A percentile compares a stretch with the other conserved stretches of the same genome.
These are phyloP conservation scores for Colletotrichum graminicola DNA, from an alignment of 2,329 filamentous ascomycete genomes.

Conservation along the genomic window DNA sequence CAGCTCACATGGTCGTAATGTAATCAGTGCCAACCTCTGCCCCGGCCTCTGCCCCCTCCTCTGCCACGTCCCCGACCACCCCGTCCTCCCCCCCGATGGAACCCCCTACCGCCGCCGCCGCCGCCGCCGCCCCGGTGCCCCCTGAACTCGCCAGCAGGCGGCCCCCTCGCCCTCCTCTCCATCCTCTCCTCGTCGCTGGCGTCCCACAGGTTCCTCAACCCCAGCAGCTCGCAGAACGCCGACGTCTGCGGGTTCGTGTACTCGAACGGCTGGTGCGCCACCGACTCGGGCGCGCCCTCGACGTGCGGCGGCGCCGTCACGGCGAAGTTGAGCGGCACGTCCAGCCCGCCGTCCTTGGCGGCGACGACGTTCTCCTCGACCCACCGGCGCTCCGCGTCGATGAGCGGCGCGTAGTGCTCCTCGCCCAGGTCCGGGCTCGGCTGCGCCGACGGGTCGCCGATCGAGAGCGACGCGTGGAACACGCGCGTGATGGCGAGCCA, in stretches of 20 bases:
- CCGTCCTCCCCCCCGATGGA: constrained; percentile 51
- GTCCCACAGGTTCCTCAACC: constrained; percentile 81
- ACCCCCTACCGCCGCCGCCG: constrained; percentile 51
- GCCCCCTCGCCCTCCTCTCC: constrained; percentile 69
- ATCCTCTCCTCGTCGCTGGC: constrained; percentile 78
- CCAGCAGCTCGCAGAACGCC: constrained; percentile 83
- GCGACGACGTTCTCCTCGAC: constrained; percentile 83
- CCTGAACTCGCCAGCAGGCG: constrained; percentile 56
- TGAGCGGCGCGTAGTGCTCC: constrained; percentile 73
- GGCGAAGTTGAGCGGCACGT: constrained; percentile 82
- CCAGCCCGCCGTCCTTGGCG: constrained; percentile 71
- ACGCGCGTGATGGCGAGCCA: constrained; percentile 94
- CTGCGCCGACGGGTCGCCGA: constrained; percentile 70
- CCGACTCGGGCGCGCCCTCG: constrained; percentile 66
- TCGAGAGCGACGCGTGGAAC: constrained; percentile 74
- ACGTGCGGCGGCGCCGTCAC: constrained; percentile 81
- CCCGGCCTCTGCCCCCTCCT: constrained; percentile 46
- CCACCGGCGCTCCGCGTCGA: constrained; percentile 82
- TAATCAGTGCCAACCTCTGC: constrained; percentile 38
- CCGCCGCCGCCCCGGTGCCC: constrained; percentile 51
- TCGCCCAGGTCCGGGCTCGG: constrained; percentile 75
- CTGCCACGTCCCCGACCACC: constrained; percentile 54
- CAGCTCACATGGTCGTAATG: background rate
- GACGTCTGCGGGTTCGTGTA: constrained; percentile 89
- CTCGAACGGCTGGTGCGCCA: constrained; percentile 76